phyloP scores from a whole-genome alignment of 2,329 filamentous ascomycete species.

The Salinomyces thailandicus region DNA sequence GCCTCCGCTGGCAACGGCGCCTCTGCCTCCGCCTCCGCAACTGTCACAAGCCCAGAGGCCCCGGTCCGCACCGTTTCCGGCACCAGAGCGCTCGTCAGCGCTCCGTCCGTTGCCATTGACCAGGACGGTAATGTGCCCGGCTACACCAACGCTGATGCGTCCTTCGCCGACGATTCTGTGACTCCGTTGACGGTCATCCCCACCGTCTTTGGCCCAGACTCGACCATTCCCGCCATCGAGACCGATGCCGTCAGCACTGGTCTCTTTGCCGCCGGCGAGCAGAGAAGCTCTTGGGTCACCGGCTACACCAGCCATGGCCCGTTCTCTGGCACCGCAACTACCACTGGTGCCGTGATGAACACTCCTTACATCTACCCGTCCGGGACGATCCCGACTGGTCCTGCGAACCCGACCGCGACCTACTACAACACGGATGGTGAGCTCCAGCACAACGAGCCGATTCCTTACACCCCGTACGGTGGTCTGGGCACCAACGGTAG shows the following conservation, averaged over 20 bases:
- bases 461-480: constrained; percentile 59
- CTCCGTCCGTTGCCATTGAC: constrained; percentile 11
- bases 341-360: constrained; percentile 57
- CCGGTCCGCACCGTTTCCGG: neutral
- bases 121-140: constrained; percentile 27
- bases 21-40: neutral
- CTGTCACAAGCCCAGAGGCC: neutral
- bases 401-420: constrained; percentile 51
- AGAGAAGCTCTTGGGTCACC: constrained; percentile 40
- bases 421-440: constrained; percentile 62
- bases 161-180: constrained; percentile 28
- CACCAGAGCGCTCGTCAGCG: neutral
- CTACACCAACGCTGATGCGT: constrained; percentile 36
- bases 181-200: constrained; percentile 27
- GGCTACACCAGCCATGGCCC: constrained; percentile 59
- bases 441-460: constrained; percentile 56
- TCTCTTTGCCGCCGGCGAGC: constrained; percentile 31
- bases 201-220: constrained; percentile 35
- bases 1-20: neutral
- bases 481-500: constrained; percentile 71
- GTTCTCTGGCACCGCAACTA: constrained; percentile 55
- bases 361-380: constrained; percentile 37
- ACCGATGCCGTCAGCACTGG: constrained; percentile 21
- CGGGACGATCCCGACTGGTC: constrained; percentile 44
- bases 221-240: constrained; percentile 30